Percentiles rank a stretch among this genome's conserved stretches.
Conservation (phyloP, 805 yeast genomes). For the Cyberlindnera suaveolens region DNA sequence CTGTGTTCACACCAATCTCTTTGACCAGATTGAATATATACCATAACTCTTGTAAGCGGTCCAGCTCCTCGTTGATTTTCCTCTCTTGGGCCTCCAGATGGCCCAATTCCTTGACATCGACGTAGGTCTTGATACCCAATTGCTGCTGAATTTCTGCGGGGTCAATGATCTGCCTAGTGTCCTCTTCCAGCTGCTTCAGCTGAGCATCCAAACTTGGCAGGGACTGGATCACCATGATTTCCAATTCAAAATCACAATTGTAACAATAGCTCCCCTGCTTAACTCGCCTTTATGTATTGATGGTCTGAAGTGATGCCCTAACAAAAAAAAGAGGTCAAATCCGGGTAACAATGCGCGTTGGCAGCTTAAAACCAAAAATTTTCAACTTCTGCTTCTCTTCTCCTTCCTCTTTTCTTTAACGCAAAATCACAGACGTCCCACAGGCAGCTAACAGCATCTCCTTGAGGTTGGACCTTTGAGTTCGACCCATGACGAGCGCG, state of each 20-base stretch:
- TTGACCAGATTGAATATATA: slow-evolving; percentile 16
- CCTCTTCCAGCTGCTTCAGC: slow-evolving; percentile 3
- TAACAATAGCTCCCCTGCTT: too few species aligned
- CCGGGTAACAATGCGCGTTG: background rate
- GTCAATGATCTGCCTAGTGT: slow-evolving; percentile 4
- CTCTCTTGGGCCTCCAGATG: slow-evolving; percentile 15
- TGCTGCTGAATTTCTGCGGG: slow-evolving; percentile 7
- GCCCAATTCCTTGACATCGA: slow-evolving; percentile 12
- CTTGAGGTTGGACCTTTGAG: slow-evolving; percentile 63
- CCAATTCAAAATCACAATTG: background rate
- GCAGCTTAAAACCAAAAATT: background rate
- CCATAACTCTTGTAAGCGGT: slow-evolving; percentile 20
- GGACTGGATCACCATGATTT: background rate
- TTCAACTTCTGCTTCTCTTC: background rate
- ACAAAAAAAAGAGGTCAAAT: too few species aligned
- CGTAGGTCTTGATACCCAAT: slow-evolving; percentile 1
- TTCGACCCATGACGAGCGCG: slow-evolving; percentile 67
- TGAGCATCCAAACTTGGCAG: background rate
- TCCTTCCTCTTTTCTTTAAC: slow-evolving; percentile 27
- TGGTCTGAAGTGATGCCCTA: too few species aligned
- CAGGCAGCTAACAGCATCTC: slow-evolving; percentile 53
- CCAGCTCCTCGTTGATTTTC: slow-evolving; percentile 14
- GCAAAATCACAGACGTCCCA: slow-evolving; percentile 62
- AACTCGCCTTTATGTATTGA: too few species aligned
- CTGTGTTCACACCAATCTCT: slow-evolving; percentile 21